Conservation (phyloP, 441 rosid genomes). For the Populus tomentosa region DNA sequence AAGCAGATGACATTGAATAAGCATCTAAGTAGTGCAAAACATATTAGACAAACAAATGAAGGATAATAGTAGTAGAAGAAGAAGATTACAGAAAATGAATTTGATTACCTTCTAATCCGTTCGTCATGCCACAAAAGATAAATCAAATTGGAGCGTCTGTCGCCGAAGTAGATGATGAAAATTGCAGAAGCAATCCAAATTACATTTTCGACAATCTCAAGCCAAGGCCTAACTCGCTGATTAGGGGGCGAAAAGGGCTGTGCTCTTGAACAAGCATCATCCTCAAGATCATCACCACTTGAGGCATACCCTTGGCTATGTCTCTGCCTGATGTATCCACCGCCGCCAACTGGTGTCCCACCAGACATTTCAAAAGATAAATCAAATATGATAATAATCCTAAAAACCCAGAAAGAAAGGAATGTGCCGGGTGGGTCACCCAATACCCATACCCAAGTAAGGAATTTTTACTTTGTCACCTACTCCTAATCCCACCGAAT, state of each 20-base stretch:
- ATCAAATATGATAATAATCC: not conserved
- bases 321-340: constrained; percentile 94
- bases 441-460: not conserved
- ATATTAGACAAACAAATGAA: not conserved
- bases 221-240: constrained; percentile 55
- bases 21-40: not conserved
- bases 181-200: constrained; percentile 85
- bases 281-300: constrained; percentile 86
- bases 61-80: not conserved
- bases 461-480: not conserved
- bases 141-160: constrained; percentile 66
- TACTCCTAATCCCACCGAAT: not conserved
- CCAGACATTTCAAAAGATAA: constrained; percentile 54
- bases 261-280: constrained; percentile 87
- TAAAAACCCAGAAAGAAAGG: not conserved
- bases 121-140: constrained; percentile 65
- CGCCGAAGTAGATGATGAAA: constrained; percentile 79
- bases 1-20: not conserved
- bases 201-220: constrained; percentile 65
- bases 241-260: constrained; percentile 41
- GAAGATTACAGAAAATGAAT: not conserved
- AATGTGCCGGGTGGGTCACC: not conserved
- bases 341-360: constrained; percentile 82
- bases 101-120: constrained; percentile 68
- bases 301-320: constrained; percentile 94